These are phyloP conservation scores for Leishmania turanica DNA, from an alignment of 208 protist species.

Conservation along the genomic window DNA sequence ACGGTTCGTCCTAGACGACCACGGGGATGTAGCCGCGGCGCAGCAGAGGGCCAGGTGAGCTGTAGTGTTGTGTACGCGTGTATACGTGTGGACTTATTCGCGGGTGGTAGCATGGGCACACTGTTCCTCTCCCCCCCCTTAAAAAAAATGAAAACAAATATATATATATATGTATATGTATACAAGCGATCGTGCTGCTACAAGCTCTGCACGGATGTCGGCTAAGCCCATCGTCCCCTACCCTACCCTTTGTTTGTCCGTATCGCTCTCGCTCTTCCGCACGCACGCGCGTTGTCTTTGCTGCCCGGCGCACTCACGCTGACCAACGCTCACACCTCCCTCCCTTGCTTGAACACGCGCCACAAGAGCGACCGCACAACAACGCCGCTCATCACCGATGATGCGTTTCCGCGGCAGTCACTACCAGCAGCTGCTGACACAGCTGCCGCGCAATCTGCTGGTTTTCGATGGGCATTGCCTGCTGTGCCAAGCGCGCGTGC, in stretches of 20 bases:
- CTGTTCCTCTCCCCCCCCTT: background rate
- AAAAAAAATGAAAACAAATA: background rate
- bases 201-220: background rate
- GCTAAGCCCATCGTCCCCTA: background rate
- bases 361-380: background rate
- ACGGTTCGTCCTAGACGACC: background rate
- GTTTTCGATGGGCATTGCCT: conserved; percentile 85
- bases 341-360: background rate
- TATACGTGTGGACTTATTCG: background rate
- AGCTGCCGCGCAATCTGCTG: conserved; percentile 75
- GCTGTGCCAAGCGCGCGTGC: conserved; percentile 68
- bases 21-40: background rate
- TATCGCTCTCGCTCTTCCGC: background rate
- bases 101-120: background rate
- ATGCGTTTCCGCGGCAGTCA: conserved; percentile 45
- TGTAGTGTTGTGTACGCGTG: background rate
- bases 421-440: conserved; percentile 47
- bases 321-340: background rate
- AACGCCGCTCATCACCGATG: background rate
- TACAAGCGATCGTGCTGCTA: background rate
- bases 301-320: background rate
- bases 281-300: background rate
- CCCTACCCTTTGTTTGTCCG: background rate
- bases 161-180: background rate
- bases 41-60: background rate